These are phyloP conservation scores for Sarcodon sp. DNA, from an alignment of 768 basidiomycete genomes.

Conservation along the genomic window DNA sequence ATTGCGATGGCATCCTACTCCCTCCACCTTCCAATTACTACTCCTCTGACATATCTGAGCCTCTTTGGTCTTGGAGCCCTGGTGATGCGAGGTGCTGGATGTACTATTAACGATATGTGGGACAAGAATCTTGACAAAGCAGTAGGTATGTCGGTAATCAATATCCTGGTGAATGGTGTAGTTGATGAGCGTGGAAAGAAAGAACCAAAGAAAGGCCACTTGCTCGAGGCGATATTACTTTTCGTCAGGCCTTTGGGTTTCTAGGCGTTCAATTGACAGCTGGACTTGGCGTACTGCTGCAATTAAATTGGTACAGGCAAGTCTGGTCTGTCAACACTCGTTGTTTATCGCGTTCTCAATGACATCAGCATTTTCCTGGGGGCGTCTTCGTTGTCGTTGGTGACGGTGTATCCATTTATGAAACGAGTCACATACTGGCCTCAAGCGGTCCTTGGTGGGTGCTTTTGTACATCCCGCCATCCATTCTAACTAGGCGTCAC, in stretches of 20 bases:
- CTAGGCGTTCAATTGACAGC: conserved; percentile 70
- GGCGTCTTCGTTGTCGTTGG: conserved; percentile 80
- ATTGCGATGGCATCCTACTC: conserved; percentile 95
- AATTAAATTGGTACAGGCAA: conserved; percentile 93
- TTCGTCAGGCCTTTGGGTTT: conserved; percentile 65
- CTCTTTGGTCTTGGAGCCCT: conserved; percentile 86
- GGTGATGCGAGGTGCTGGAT: conserved; percentile 96
- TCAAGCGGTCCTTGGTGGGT: conserved; percentile 82
- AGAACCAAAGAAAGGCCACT: conserved; percentile 84
- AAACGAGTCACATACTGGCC: conserved; percentile 97
- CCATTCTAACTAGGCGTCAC: neutral
- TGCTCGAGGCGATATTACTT: conserved; percentile 70
- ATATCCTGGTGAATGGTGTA: neutral
- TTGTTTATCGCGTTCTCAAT: neutral
- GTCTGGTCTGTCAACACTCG: conserved; percentile 8
- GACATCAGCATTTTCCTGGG: conserved; percentile 71
- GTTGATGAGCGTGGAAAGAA: conserved; percentile 26
- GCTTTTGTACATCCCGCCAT: neutral
- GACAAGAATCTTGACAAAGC: conserved; percentile 84
- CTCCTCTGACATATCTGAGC: conserved; percentile 61
- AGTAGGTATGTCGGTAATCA: conserved; percentile 51
- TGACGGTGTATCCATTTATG: conserved; percentile 90
- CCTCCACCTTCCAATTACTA: conserved; percentile 46
- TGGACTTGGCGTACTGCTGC: conserved; percentile 77
- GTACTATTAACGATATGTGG: conserved; percentile 99